Evolutionary conservation across 179 eudicot species (phyloP).

Genomic region (Gypsophila paniculata): DNA sequence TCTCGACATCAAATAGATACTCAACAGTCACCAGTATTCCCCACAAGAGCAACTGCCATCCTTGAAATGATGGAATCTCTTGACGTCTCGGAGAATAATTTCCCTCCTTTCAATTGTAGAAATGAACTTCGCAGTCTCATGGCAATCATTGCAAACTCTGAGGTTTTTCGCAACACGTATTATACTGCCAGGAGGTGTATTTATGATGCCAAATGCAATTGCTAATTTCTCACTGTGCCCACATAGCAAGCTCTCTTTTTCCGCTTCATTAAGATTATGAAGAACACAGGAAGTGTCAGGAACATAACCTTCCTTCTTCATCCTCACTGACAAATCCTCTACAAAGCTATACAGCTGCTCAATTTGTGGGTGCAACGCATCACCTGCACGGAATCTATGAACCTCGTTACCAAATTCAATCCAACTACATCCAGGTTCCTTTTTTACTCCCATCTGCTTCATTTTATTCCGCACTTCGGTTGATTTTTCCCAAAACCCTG

Average conservation of each 20-base stretch:
- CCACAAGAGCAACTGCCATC: slow-evolving; percentile 44
- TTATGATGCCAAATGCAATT: slow-evolving; percentile 43
- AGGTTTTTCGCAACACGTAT: slow-evolving; percentile 47
- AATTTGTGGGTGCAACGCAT: slow-evolving; percentile 41
- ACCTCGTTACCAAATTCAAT: slow-evolving; percentile 51
- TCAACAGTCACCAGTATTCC: slow-evolving; percentile 39
- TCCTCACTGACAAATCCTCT: slow-evolving; percentile 38
- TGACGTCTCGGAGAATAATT: slow-evolving; percentile 44
- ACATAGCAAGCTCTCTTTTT: slow-evolving; percentile 43
- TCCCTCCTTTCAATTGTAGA: slow-evolving; percentile 43
- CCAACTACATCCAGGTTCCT: slow-evolving; percentile 66
- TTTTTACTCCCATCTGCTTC: slow-evolving; percentile 46
- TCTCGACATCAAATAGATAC: background rate
- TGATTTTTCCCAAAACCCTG: slow-evolving; percentile 55
- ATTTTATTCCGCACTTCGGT: slow-evolving; percentile 39
- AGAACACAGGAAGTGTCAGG: slow-evolving; percentile 51
- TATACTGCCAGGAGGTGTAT: slow-evolving; percentile 35
- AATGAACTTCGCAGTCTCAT: slow-evolving; percentile 39
- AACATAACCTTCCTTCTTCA: slow-evolving; percentile 49
- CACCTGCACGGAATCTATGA: slow-evolving; percentile 53
- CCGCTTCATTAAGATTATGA: slow-evolving; percentile 37
- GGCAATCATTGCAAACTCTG: slow-evolving; percentile 49
- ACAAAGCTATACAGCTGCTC: slow-evolving; percentile 38
- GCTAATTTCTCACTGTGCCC: slow-evolving; percentile 54
- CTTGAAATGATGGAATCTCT: slow-evolving; percentile 52